Evolutionary conservation across 2,329 filamentous ascomycete species (phyloP), one percentile per base, ranked within the genome.

Genomic region (Xylaria sp.): DNA sequence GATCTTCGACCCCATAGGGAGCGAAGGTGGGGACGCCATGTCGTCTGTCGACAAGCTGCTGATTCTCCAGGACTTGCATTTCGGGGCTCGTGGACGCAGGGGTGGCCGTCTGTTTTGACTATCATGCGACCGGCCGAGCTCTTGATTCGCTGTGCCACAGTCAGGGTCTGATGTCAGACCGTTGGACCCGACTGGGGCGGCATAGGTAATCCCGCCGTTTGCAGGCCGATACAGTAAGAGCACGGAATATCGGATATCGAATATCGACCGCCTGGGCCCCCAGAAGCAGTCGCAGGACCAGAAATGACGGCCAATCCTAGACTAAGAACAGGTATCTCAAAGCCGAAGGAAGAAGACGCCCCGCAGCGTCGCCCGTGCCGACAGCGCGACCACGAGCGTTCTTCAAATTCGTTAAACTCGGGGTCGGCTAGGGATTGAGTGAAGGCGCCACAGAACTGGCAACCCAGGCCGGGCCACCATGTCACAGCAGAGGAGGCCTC

Each of bases 1-100:
- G 5, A 20, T 59, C 37, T 12, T 7, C 52, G 3, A 25, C 9
- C 0, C 25, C 46, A 25, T 41, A 10, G 2, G 44, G 23, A 39
- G 44, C 4, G 23, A 65, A 10, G 56, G 41, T 23, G 39, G 39
- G 28, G 39, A 25, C 7, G 4, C 7, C 58, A 66, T 62, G 63
- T 8, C 57, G 46, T 54, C 37, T 69, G 28, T 55, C 58, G 54
- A 15, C 63, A 46, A 48, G 3, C 10, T n/a, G 23, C 10, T 28
- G 63, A 25, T 34, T n/a, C 25, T 12, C 31, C 31, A 63, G 20
- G 54, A 41, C 20, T 44, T 55, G 63, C 67, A 66, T 66, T 15
- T 58, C 67, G 57, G 57, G 51, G 39, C 15, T 55, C 8, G 44
- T 18, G 9, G 52, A 39, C 15, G 57, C 56, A 28, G 9, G 56